Evolutionary conservation across 1,139 yeast species (phyloP).

Genomic region (Taphrina pruni): DNA sequence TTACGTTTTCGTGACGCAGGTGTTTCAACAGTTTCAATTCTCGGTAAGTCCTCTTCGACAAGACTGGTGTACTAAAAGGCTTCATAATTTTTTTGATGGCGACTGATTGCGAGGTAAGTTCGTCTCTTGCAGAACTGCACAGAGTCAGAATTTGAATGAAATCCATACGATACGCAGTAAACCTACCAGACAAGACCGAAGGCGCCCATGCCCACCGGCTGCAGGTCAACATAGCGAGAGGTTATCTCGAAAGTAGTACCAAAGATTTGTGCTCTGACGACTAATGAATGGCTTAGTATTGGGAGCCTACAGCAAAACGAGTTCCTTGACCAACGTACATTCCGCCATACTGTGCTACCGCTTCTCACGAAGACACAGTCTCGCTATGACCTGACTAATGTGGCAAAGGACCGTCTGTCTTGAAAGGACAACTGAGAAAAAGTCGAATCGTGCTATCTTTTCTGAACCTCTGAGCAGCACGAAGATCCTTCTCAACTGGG

Average conservation of each 20-base stretch:
- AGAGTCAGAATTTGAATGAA: not conserved
- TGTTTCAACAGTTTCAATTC: slow-evolving; percentile 92
- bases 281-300: not conserved
- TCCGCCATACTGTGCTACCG: slow-evolving; percentile 25
- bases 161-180: not conserved
- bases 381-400: not conserved
- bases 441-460: not conserved
- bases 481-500: slow-evolving; percentile 3
- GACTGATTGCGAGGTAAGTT: slow-evolving; percentile 86
- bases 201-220: slow-evolving; percentile 99
- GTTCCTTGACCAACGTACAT: slow-evolving; percentile 13
- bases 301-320: not conserved
- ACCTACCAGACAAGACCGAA: slow-evolving; percentile 85
- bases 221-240: slow-evolving; percentile 69
- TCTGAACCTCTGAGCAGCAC: not conserved
- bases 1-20: slow-evolving; percentile 82
- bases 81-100: slow-evolving; percentile 98
- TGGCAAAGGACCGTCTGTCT: not conserved
- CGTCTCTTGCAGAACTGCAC: slow-evolving; percentile 78
- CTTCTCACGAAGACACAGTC: not conserved
- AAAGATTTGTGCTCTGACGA: slow-evolving; percentile 60
- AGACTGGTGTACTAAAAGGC: slow-evolving; percentile 91
- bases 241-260: slow-evolving; percentile 96
- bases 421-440: not conserved
- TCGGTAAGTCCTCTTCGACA: slow-evolving; percentile 94